Evolutionary conservation across 352 stramenopile species (phyloP).

Genomic region (Phytophthora rubi): DNA sequence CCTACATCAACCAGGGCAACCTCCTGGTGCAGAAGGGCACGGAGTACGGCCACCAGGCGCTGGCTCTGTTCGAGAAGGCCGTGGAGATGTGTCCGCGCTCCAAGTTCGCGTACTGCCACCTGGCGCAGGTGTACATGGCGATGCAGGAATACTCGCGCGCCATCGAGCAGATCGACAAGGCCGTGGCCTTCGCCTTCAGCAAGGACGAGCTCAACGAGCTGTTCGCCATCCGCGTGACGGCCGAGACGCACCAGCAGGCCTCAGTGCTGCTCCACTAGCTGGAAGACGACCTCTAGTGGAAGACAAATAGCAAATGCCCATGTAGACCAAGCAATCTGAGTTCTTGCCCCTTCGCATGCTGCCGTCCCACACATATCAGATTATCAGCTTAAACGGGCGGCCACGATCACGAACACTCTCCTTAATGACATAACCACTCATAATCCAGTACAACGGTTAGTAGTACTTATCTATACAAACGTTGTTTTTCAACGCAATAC

Average conservation of each 20-base stretch:
- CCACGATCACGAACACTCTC: background rate
- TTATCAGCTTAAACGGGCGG: background rate
- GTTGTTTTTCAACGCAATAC: background rate
- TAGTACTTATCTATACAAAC: background rate
- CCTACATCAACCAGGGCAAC: slow-evolving; percentile 88
- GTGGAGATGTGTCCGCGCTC: slow-evolving; percentile 80
- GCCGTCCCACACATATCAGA: slow-evolving; percentile 8
- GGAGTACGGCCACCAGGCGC: slow-evolving; percentile 72
- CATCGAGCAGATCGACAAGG: slow-evolving; percentile 85
- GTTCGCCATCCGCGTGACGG: slow-evolving; percentile 80
- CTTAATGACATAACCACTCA: slow-evolving; percentile 6
- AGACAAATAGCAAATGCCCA: slow-evolving; percentile 7
- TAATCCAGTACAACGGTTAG: slow-evolving; percentile 2
- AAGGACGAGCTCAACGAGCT: slow-evolving; percentile 81
- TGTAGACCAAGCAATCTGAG: slow-evolving; percentile 34
- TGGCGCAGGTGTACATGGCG: slow-evolving; percentile 87
- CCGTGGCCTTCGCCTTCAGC: slow-evolving; percentile 75
- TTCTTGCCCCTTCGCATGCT: slow-evolving; percentile 26
- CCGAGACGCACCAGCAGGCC: slow-evolving; percentile 77
- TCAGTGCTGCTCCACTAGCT: slow-evolving; percentile 66
- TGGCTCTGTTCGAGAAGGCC: slow-evolving; percentile 79
- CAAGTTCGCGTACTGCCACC: slow-evolving; percentile 85
- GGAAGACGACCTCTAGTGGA: slow-evolving; percentile 16
- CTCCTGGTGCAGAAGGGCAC: slow-evolving; percentile 78
- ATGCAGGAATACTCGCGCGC: slow-evolving; percentile 84